These are phyloP conservation scores for Dendrobium officinale DNA, from an alignment of 106 monocot species.

Conservation along the genomic window DNA sequence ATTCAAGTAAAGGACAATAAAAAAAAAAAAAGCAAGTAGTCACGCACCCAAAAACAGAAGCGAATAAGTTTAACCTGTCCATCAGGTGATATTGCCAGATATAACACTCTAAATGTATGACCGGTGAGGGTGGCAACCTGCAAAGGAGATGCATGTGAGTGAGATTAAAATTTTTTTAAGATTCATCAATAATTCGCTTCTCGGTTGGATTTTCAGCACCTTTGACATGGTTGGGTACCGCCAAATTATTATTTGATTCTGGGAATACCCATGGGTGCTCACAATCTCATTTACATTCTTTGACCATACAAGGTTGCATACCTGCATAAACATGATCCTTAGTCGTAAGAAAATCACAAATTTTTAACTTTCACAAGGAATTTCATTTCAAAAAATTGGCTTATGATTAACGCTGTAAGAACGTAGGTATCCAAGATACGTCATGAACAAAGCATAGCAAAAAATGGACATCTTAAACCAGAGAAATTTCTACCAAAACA, in stretches of 20 bases:
- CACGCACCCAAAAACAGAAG: not conserved
- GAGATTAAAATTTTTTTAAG: not conserved
- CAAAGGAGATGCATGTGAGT: slow-evolving; percentile 1
- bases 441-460: not conserved
- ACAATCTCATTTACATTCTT: slow-evolving; percentile 98
- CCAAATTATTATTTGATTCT: slow-evolving; percentile 98
- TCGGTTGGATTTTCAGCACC: slow-evolving; percentile 27
- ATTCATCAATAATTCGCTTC: not conserved
- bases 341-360: not conserved
- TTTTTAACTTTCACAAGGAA: not conserved
- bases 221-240: slow-evolving; percentile 88
- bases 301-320: slow-evolving; percentile 95
- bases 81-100: slow-evolving; percentile 95
- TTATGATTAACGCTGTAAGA: not conserved
- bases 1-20: not conserved
- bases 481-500: too few species aligned
- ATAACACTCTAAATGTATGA: slow-evolving; percentile 83
- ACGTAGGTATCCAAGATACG: not conserved
- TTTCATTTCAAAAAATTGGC: not conserved
- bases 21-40: not conserved
- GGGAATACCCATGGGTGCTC: slow-evolving; percentile 96
- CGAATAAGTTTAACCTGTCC: slow-evolving; percentile 60
- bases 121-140: slow-evolving; percentile 94
- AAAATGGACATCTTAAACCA: not conserved
- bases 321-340: slow-evolving; percentile 26